Percentiles rank a stretch among this genome's conserved stretches.
Conservation (phyloP, 495 filamentous ascomycete genomes). For the Penicillium crystallinum region DNA sequence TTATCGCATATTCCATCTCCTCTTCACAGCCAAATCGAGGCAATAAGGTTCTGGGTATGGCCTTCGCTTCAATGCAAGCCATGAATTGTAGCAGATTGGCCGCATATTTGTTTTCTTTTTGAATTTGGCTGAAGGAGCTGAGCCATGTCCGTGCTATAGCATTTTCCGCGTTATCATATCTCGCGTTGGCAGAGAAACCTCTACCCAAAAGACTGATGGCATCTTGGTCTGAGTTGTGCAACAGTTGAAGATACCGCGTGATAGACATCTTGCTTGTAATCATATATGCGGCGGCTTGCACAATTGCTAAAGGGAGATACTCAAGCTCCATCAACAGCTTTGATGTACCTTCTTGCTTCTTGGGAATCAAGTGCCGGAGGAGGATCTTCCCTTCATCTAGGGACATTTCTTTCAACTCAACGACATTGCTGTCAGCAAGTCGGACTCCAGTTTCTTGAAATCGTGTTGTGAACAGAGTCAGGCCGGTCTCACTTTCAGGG, state of each 20-base stretch:
- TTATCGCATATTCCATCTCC: slow-evolving; percentile 24
- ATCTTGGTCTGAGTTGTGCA: slow-evolving; percentile 26
- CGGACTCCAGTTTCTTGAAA: not conserved
- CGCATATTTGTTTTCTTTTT: slow-evolving; percentile 21
- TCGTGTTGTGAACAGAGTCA: not conserved
- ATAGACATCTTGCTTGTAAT: slow-evolving; percentile 28
- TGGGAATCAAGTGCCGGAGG: not conserved
- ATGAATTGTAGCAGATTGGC: slow-evolving; percentile 40
- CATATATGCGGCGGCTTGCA: slow-evolving; percentile 47
- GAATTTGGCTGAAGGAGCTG: slow-evolving; percentile 46
- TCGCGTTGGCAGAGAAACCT: slow-evolving; percentile 34
- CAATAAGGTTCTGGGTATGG: slow-evolving; percentile 35
- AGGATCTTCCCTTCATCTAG: not conserved
- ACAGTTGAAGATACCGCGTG: slow-evolving; percentile 25
- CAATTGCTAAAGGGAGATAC: slow-evolving; percentile 43
- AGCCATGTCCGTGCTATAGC: slow-evolving; percentile 42
- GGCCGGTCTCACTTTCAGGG: not conserved
- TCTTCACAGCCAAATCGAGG: slow-evolving; percentile 6
- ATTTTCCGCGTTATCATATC: slow-evolving; percentile 32
- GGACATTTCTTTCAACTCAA: not conserved
- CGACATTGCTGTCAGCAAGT: not conserved
- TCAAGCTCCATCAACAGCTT: slow-evolving; percentile 33
- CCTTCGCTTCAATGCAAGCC: slow-evolving; percentile 36
- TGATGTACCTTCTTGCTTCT: not conserved
- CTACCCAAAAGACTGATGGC: slow-evolving; percentile 31